A percentile compares a stretch with the other conserved stretches of the same genome.
These are phyloP conservation scores for Lactifluus rugatus DNA, from an alignment of 768 basidiomycete species.

Conservation along the genomic window DNA sequence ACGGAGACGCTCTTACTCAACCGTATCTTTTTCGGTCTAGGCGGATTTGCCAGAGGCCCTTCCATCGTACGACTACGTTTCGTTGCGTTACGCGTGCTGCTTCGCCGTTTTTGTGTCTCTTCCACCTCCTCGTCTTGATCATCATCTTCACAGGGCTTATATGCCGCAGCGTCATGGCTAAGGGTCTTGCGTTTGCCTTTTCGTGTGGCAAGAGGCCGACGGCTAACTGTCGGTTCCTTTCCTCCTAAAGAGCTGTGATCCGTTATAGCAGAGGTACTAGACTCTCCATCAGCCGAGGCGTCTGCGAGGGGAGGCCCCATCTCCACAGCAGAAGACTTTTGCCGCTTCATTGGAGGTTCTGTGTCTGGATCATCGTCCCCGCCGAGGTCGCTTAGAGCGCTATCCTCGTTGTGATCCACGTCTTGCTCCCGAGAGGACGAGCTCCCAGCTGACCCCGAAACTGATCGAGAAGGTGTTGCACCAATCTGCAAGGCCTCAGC, in stretches of 20 bases:
- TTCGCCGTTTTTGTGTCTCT: conserved; percentile 3
- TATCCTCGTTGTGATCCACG: not conserved
- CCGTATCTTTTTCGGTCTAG: conserved; percentile 16
- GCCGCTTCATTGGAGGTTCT: conserved; percentile 3
- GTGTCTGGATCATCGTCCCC: not conserved
- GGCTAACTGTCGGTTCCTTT: not conserved
- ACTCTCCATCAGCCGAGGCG: not conserved
- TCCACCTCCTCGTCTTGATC: conserved; percentile 6
- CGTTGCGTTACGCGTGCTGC: conserved; percentile 1
- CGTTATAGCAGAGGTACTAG: not conserved
- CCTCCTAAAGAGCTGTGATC: not conserved
- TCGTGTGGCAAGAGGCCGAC: not conserved
- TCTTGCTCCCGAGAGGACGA: not conserved
- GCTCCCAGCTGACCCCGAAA: conserved; percentile 5
- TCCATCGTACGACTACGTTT: conserved; percentile 19
- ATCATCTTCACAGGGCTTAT: conserved; percentile 16
- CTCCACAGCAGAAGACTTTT: not conserved
- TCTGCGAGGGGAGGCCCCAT: not conserved
- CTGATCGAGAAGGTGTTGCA: conserved; percentile 1
- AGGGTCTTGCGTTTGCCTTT: conserved; percentile 18
- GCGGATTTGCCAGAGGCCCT: not conserved
- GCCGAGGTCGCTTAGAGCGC: conserved; percentile 8
- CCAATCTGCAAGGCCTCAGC: conserved; percentile 1
- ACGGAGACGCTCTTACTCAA: conserved; percentile 13
- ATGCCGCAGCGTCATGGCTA: conserved; percentile 16